Evolutionary conservation across 495 filamentous ascomycete genomes (phyloP).

Genomic region (Tuber aestivum): DNA sequence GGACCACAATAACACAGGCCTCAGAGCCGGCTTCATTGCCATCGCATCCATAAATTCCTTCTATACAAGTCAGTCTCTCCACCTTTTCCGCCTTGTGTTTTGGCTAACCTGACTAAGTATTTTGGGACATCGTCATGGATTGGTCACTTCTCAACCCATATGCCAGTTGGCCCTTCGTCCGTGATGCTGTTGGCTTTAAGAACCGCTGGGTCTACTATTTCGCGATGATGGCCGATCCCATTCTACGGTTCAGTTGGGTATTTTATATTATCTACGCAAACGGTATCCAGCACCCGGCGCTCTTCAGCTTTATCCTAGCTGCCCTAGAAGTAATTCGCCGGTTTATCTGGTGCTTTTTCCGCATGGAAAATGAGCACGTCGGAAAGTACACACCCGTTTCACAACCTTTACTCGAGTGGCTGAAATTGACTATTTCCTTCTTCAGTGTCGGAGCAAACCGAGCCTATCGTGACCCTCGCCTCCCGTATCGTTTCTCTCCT

Average conservation of each 20-base stretch:
- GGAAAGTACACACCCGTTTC: conserved; percentile 24
- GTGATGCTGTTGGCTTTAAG: conserved; percentile 75
- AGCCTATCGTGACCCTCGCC: conserved; percentile 36
- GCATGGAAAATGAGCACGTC: conserved; percentile 88
- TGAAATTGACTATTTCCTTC: not conserved
- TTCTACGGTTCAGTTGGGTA: conserved; percentile 94
- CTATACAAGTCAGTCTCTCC: conserved; percentile 61
- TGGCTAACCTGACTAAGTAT: conserved; percentile 45
- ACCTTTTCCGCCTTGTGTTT: conserved; percentile 11
- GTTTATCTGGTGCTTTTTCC: conserved; percentile 84
- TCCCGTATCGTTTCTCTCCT: conserved; percentile 33
- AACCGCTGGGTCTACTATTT: conserved; percentile 71
- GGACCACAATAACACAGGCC: conserved; percentile 50
- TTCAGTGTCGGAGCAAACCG: conserved; percentile 37
- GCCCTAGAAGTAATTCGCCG: conserved; percentile 73
- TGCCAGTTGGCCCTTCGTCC: conserved; percentile 61
- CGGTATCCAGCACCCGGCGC: conserved; percentile 71
- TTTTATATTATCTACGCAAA: conserved; percentile 79
- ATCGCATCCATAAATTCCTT: conserved; percentile 73
- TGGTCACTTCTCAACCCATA: conserved; percentile 79
- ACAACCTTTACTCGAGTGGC: not conserved
- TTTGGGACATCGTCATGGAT: conserved; percentile 99
- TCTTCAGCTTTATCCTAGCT: conserved; percentile 67
- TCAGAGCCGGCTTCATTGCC: conserved; percentile 65
- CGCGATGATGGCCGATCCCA: conserved; percentile 75